These are phyloP conservation scores for Austroboletus festivus DNA, from an alignment of 768 basidiomycete species.

Conservation along the genomic window DNA sequence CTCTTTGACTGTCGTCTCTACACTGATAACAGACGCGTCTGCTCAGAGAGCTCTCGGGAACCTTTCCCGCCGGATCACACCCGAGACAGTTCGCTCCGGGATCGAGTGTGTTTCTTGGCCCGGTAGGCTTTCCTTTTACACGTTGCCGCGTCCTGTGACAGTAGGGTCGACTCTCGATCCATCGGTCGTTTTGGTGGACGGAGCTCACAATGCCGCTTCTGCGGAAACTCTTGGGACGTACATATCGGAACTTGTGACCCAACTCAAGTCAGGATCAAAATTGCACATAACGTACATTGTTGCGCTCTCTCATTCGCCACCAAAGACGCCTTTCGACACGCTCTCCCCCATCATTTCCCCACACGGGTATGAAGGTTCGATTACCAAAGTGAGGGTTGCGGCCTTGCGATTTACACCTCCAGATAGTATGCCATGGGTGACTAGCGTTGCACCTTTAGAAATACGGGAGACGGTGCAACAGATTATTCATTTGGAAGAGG, in stretches of 20 bases:
- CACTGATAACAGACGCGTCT: slow-evolving; percentile 44
- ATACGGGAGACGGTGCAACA: slow-evolving; percentile 44
- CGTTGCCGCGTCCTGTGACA: slow-evolving; percentile 21
- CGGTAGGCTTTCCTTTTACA: slow-evolving; percentile 77
- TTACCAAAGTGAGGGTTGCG: slow-evolving; percentile 46
- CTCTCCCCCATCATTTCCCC: slow-evolving; percentile 61
- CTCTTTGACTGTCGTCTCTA: slow-evolving; percentile 59
- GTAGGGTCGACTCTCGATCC: slow-evolving; percentile 11
- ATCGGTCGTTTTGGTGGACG: slow-evolving; percentile 71
- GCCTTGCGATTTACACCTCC: slow-evolving; percentile 68
- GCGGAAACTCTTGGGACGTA: slow-evolving; percentile 65
- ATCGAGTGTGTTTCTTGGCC: slow-evolving; percentile 67
- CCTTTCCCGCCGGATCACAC: slow-evolving; percentile 38
- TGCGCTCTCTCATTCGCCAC: slow-evolving; percentile 81
- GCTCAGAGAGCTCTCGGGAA: slow-evolving; percentile 20
- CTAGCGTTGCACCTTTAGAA: slow-evolving; percentile 50
- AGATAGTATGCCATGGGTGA: slow-evolving; percentile 95
- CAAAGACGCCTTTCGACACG: slow-evolving; percentile 74
- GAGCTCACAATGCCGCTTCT: slow-evolving; percentile 90
- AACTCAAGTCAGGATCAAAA: slow-evolving; percentile 15
- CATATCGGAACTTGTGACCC: slow-evolving; percentile 36
- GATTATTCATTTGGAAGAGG: slow-evolving; percentile 39
- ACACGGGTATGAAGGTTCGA: slow-evolving; percentile 24
- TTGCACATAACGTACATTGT: slow-evolving; percentile 67
- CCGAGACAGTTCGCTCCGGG: slow-evolving; percentile 51